Evolutionary conservation across 495 filamentous ascomycete genomes (phyloP), one percentile per base, ranked within the genome.

Genomic region (Podospora sp.): DNA sequence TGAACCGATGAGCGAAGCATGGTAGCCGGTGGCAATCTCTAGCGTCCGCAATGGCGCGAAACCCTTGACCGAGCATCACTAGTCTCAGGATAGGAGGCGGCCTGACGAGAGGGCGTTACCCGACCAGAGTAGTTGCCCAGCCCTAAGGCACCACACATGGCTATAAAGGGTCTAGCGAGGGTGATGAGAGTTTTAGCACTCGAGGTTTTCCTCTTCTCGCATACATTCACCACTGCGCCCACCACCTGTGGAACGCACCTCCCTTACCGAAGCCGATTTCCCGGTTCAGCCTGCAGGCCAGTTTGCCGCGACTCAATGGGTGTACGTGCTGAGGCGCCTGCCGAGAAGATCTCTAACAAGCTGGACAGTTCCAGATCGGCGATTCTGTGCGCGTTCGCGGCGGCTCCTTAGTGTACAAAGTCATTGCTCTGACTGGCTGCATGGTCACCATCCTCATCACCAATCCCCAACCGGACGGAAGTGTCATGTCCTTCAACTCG

Each of bases 371-470:
- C 61, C 49, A 63, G 21, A 29, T 29, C 18, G 61, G 61, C 61
- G 61, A 63, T 46, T 27, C 61, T 1, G 49, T 63, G 14, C 61
- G 61, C 61, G 29, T 63, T 46, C 24, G 21, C 49, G 49, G 24
- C 25, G 4, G 12, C 26, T 26, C 40, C 25, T n/a, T 63, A 4
- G 49, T 63, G 6, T 63, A 63, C 61, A 63, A 63, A 33, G 46
- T 63, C 22, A 63, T 63, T 25, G 61, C 61, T 24, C 22, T 29
- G 7, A 63, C 46, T 46, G 24, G 25, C 6, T 33, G 4, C 49
- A 63, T 63, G 61, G 33, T 63, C 21, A 63, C 62, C 51, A 56
- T 65, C 50, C 51, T 65, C 52, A 49, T 57, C 5, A 26, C 62
- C 27, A 63, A 67, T 26, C 40, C 60, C 6, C 61, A 61, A 16